Evolutionary conservation across 495 filamentous ascomycete species (phyloP), one percentile per base, ranked within the genome.

Genomic region (Polyplosphaeria fusca): DNA sequence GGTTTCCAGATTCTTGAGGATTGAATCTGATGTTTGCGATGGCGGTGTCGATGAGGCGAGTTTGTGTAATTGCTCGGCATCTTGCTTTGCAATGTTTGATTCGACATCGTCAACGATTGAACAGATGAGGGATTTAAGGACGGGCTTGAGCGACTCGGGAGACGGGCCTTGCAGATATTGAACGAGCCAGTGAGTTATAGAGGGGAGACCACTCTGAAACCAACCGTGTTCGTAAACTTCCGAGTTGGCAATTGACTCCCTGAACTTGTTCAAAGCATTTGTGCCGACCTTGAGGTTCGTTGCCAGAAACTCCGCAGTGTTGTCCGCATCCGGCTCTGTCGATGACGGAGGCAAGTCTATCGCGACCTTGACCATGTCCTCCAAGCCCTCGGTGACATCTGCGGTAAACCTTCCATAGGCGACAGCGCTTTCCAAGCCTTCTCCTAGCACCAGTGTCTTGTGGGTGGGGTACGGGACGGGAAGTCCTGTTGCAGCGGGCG

Each of bases 381-480:
- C 65, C 9, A 41, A 69, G 5, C 74, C 58, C 27, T 68, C 65
- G 20, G 70, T 62, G 37, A 70, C 65, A 7, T 60, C 59, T 54
- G 73, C 55, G 42, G 75, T 63, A 51, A 76, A 68, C 3, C 70
- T 68, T 47, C 80, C 76, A 52, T 82, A 80, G 12, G 76, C 71
- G 9, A 81, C 67, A 1, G 82, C 60, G 5, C 77, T 79, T 18
- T 80, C 73, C 18, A 83, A 64, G 0, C 89, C 91, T 38, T 85
- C 78, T 2, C 82, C 84, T 27, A 94, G 82, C 13, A 96, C 58
- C 22, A 97, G 69, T 9, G 85, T 81, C 68, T 85, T 86, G 63
- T 98, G 93, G 14, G 96, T 89, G 0, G 93, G 91, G 50, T 91
- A 89, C 9, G 83, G 82, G 11, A 95, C 75, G 32, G 85, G 70